A percentile compares a stretch with the other conserved stretches of the same genome.
phyloP scores from a whole-genome alignment of 2,329 filamentous ascomycete species.

The Aspergillus candidus region DNA sequence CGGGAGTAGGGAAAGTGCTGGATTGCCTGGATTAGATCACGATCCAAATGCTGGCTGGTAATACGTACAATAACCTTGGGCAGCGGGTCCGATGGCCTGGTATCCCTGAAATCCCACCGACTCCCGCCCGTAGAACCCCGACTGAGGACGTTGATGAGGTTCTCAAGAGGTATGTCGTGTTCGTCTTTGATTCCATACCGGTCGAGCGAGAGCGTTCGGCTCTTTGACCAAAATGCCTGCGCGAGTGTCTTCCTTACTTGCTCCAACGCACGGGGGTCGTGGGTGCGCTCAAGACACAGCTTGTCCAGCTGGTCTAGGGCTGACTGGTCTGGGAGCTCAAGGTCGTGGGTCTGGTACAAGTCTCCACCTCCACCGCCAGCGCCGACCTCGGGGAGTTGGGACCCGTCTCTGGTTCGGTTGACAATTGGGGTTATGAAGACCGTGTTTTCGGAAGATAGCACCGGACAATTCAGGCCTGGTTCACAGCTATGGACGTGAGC shows the following conservation, averaged over 20 bases:
- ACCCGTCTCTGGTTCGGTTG: constrained; percentile 51
- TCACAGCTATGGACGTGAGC: constrained; percentile 82
- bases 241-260: constrained; percentile 26
- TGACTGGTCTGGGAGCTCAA: constrained; percentile 51
- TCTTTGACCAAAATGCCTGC: constrained; percentile 29
- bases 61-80: constrained; percentile 32
- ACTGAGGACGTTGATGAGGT: constrained; percentile 29
- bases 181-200: constrained; percentile 33
- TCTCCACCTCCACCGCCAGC: constrained; percentile 75
- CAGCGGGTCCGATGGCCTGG: constrained; percentile 8
- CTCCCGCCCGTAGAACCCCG: constrained; percentile 13
- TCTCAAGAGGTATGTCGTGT: constrained; percentile 32
- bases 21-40: constrained; percentile 4
- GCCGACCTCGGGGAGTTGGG: constrained; percentile 65
- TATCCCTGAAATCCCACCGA: not conserved
- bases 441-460: constrained; percentile 43
- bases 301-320: constrained; percentile 49
- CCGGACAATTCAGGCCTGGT: constrained; percentile 49
- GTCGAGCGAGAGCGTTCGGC: constrained; percentile 33
- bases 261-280: constrained; percentile 21
- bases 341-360: constrained; percentile 59
- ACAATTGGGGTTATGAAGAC: constrained; percentile 78
- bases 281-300: constrained; percentile 43
- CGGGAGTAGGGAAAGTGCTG: constrained; percentile 75
- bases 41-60: not conserved